Conservation (phyloP, 306 rosid genomes). For the Cicer yamashitae region DNA sequence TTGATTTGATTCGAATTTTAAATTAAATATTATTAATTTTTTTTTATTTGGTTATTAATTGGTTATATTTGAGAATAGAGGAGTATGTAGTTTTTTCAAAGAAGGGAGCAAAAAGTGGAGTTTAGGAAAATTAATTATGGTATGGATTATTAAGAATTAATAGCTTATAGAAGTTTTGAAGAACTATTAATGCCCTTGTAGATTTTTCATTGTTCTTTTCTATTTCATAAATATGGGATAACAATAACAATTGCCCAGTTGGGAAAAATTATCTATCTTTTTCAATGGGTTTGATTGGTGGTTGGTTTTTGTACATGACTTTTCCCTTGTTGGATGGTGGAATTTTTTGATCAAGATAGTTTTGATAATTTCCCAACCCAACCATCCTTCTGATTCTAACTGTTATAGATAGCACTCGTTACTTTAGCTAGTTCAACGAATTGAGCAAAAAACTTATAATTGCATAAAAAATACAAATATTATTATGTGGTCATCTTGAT, state of each 20-base stretch:
- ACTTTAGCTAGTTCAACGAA: not conserved
- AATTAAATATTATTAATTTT: no score
- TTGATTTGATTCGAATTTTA: no score
- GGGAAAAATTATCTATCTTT: not conserved
- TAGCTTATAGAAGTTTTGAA: no score
- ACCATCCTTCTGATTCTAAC: not conserved
- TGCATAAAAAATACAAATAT: constrained; percentile 4
- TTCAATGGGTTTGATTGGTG: not conserved
- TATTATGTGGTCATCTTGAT: not conserved
- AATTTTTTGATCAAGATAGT: not conserved
- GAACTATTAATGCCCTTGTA: no score
- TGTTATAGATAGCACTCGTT: not conserved
- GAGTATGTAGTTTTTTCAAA: not conserved
- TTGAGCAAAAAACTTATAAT: not conserved
- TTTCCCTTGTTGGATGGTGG: not conserved
- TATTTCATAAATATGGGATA: no score
- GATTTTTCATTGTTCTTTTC: no score
- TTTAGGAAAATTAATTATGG: not conserved
- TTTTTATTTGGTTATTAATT: no score
- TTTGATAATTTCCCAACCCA: not conserved
- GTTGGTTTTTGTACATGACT: not conserved
- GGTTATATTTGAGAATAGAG: no score
- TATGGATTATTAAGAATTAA: no score
- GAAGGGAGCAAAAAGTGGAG: not conserved
- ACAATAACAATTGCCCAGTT: not conserved